Percentiles rank a stretch among this genome's conserved stretches.
Evolutionary conservation across 371 early-diverging fungal species (phyloP).

Genomic region (Capillidium rhysosporum): DNA sequence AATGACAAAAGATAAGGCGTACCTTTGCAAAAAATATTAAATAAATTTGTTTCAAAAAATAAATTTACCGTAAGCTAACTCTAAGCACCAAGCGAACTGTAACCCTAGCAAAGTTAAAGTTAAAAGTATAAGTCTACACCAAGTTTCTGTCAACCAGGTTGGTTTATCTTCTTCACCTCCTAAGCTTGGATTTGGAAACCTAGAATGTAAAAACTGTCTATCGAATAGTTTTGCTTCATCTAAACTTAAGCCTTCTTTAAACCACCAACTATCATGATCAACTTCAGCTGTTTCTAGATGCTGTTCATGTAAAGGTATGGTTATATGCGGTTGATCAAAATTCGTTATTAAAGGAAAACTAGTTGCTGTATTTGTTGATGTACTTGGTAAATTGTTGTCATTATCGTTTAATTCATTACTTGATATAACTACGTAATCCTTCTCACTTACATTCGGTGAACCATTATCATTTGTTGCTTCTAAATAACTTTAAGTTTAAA

Average conservation of each 20-base stretch:
- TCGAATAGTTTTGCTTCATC: constrained; percentile 3
- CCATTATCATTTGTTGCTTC: too few relatives aligned
- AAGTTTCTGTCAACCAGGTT: neutral
- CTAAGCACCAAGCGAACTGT: constrained; percentile 6
- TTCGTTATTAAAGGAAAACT: too few relatives aligned
- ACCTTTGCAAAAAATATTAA: too few relatives aligned
- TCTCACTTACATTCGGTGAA: too few relatives aligned
- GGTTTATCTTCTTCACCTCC: neutral
- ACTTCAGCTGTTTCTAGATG: too few relatives aligned
- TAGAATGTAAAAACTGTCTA: neutral
- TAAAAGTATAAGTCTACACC: neutral
- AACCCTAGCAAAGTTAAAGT: neutral
- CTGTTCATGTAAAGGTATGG: too few relatives aligned
- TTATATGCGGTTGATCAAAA: too few relatives aligned
- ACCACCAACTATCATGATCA: neutral
- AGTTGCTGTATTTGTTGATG: too few relatives aligned
- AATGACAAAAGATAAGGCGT: constrained; percentile 75
- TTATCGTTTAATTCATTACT: too few relatives aligned
- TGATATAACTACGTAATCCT: too few relatives aligned
- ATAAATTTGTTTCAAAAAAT: neutral
- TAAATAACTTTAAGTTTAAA: too few relatives aligned
- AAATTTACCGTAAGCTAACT: constrained; percentile 8
- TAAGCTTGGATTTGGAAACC: neutral
- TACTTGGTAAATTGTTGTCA: too few relatives aligned
- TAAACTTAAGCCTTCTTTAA: constrained; percentile 1